Evolutionary conservation across 163 green algal species (phyloP), one percentile per base, ranked within the genome.

Genomic region (Scenedesmus sp.): DNA sequence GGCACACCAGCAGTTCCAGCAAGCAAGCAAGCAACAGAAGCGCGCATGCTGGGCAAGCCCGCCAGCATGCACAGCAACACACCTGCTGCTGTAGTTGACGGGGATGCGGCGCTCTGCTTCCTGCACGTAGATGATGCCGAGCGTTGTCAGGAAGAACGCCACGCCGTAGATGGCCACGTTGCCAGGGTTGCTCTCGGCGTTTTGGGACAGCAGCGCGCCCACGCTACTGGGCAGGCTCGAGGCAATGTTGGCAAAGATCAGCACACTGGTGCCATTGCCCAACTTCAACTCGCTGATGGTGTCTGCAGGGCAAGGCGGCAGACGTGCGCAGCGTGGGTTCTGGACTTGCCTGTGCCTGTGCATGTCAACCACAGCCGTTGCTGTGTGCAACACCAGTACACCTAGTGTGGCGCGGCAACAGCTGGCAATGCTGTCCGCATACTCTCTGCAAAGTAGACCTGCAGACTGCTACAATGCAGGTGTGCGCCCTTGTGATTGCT

Each of bases 61-160:
- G 56, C 24, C 65, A 83, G 61, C 56, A 61, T 61, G 24, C 51
- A 26, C 16, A 49, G 49, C 85, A 33, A 92, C 87, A 6, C 97
- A 99, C 79, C 96, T 92, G 78, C 91, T 97, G 37, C 96, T 96
- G 91, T 99, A 99, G 94, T 99, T 99, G 94, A 99, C 98, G 26
- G 98, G 98, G 92, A 99, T 99, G 89, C 98, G 96, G 16, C 98
- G 92, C 97, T 99, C 98, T 12, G 98, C 98, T 83, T 98, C 96
- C 93, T 98, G 97, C 46, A 99, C 98, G 86, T 99, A 99, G 90
- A 99, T 98, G 83, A 99, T 98, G 90, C 98, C 98, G 80, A 99
- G 93, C 0, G 97, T 99, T 88, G 97, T 98, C 22, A 97, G 85
- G 80, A 98, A 95, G 91, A 98, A 98, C 26, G 97, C 95, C 0